Conservation (phyloP, 495 filamentous ascomycete species). For the Talaromyces proteolyticus region DNA sequence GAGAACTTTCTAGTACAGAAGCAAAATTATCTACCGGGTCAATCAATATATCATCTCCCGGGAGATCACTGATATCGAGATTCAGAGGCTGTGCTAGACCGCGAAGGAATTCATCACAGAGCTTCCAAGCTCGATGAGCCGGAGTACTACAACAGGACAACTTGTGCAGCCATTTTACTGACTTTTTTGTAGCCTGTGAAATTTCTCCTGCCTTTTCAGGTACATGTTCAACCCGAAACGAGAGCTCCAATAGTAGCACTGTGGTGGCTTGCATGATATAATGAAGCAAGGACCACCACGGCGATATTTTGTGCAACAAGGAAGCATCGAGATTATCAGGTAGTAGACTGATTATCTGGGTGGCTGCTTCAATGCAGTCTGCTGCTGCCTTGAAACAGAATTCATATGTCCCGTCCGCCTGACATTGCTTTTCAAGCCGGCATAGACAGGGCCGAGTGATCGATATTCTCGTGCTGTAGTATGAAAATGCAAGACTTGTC, state of each 20-base stretch:
- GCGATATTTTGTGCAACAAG: conserved; percentile 42
- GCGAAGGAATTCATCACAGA: conserved; percentile 42
- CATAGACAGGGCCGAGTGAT: conserved; percentile 58
- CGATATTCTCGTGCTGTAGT: conserved; percentile 52
- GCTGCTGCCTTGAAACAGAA: conserved; percentile 47
- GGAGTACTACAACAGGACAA: conserved; percentile 39
- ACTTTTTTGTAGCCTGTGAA: conserved; percentile 47
- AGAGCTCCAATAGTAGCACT: conserved; percentile 53
- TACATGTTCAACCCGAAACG: conserved; percentile 48
- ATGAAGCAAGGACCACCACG: conserved; percentile 62
- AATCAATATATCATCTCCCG: conserved; percentile 15
- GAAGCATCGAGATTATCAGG: conserved; percentile 31
- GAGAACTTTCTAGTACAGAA: conserved; percentile 15
- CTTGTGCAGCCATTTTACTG: conserved; percentile 45
- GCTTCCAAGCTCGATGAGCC: conserved; percentile 44
- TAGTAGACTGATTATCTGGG: conserved; percentile 47
- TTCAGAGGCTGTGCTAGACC: conserved; percentile 33
- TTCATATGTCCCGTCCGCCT: conserved; percentile 29
- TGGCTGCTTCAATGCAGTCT: conserved; percentile 54
- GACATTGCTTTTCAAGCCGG: conserved; percentile 32
- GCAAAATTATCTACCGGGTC: conserved; percentile 8
- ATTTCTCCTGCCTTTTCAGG: conserved; percentile 45
- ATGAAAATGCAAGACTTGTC: conserved; percentile 47
- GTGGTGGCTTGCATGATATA: conserved; percentile 56
- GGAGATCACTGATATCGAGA: conserved; percentile 20